Evolutionary conservation across 2,329 filamentous ascomycete genomes (phyloP).

Genomic region (Aspergillus sojae): DNA sequence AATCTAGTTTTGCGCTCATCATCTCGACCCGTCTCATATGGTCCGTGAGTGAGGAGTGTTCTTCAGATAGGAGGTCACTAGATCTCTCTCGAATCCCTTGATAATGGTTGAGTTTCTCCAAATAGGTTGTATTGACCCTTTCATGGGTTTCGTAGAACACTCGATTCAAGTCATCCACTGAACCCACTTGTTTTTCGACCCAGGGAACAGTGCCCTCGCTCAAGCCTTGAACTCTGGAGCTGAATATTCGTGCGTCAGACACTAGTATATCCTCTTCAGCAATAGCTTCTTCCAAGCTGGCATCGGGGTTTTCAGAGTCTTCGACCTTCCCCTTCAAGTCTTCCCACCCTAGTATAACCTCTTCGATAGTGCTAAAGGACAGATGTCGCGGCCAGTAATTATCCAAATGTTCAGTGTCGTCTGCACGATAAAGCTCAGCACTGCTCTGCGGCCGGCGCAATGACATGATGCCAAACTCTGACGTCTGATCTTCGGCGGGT

Average conservation of each 20-base stretch:
- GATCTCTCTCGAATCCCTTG: constrained; percentile 68
- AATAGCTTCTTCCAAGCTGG: constrained; percentile 45
- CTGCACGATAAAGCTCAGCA: constrained; percentile 27
- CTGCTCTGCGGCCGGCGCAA: constrained; percentile 44
- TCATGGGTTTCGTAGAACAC: constrained; percentile 65
- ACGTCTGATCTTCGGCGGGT: constrained; percentile 31
- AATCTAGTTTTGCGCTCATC: constrained; percentile 82
- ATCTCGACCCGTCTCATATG: constrained; percentile 77
- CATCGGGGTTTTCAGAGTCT: constrained; percentile 37
- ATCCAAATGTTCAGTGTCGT: constrained; percentile 24
- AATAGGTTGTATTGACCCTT: constrained; percentile 68
- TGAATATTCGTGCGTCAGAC: constrained; percentile 39
- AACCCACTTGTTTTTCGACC: constrained; percentile 46
- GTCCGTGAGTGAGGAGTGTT: constrained; percentile 70
- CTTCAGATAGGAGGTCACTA: constrained; percentile 69
- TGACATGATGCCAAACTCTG: constrained; percentile 31
- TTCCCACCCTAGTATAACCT: constrained; percentile 44
- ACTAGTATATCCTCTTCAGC: constrained; percentile 42
- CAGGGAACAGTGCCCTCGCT: constrained; percentile 43
- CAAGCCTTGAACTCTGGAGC: constrained; percentile 40
- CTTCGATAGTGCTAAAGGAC: constrained; percentile 53
- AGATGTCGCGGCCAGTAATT: constrained; percentile 45
- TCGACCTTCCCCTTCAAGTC: constrained; percentile 28
- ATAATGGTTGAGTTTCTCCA: constrained; percentile 70
- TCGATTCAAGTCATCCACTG: constrained; percentile 62